These are phyloP conservation scores for Eucalyptus camaldulensis DNA, from an alignment of 345 rosid genomes.

Conservation along the genomic window DNA sequence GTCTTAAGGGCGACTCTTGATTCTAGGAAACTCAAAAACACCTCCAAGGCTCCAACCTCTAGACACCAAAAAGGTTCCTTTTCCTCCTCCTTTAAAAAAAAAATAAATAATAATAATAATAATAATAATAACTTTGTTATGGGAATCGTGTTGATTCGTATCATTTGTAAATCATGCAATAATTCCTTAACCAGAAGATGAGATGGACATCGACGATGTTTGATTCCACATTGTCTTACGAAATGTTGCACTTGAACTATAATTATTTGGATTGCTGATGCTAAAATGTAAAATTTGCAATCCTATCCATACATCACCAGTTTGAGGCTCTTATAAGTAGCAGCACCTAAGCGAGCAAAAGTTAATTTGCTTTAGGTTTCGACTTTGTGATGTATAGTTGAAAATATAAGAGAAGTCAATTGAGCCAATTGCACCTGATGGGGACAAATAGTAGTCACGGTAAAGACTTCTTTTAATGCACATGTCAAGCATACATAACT, in stretches of 20 bases:
- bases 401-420: neutral
- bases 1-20: slow-evolving; percentile 40
- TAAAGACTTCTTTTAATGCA: neutral
- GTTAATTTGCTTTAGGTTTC: neutral
- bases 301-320: neutral
- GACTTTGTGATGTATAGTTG: neutral
- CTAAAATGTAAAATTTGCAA: neutral
- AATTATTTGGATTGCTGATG: neutral
- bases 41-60: neutral
- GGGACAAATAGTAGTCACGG: neutral
- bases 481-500: neutral
- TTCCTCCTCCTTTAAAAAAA: neutral
- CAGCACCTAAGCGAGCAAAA: neutral
- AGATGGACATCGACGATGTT: neutral
- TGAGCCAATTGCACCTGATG: neutral
- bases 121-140: neutral
- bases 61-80: neutral
- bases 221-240: neutral
- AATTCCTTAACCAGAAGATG: neutral
- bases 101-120: no score
- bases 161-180: neutral
- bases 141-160: neutral
- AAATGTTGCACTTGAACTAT: neutral
- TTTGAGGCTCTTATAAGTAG: neutral
- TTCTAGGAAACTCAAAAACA: slow-evolving; percentile 1